A percentile compares a stretch with the other conserved stretches of the same genome.
These are phyloP conservation scores for Plasmodium vivax DNA, from an alignment of 169 alveolate species.

Conservation along the genomic window DNA sequence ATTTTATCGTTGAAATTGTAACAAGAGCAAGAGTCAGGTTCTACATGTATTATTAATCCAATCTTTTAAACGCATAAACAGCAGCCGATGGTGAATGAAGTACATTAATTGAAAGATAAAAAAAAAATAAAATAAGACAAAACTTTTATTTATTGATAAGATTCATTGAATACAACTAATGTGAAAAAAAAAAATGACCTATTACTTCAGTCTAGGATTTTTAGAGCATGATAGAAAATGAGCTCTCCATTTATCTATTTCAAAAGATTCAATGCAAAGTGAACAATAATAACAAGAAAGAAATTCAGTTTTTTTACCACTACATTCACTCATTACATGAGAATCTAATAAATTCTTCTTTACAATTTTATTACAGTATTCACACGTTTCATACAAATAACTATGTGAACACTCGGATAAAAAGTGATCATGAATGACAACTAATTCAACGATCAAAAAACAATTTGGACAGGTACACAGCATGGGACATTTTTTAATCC, in stretches of 20 bases:
- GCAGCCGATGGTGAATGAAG: constrained; percentile 3
- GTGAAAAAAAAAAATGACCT: background rate
- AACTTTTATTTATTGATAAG: background rate
- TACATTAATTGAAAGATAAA: constrained; percentile 2
- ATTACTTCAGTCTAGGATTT: constrained; percentile 45
- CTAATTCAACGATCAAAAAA: constrained; percentile 70
- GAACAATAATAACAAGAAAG: constrained; percentile 74
- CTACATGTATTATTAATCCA: background rate
- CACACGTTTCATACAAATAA: constrained; percentile 70
- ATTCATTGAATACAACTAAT: background rate
- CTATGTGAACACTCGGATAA: constrained; percentile 73
- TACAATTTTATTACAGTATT: constrained; percentile 58
- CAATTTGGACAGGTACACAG: constrained; percentile 75
- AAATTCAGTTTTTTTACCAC: constrained; percentile 60
- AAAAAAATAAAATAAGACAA: background rate
- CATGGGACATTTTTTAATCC: constrained; percentile 74
- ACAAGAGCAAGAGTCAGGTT: background rate
- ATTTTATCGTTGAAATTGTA: background rate
- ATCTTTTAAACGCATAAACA: constrained; percentile 11
- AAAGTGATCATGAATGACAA: constrained; percentile 73
- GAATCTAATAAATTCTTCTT: constrained; percentile 58
- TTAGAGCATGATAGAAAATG: constrained; percentile 71
- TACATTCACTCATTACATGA: constrained; percentile 69
- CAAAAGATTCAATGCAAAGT: constrained; percentile 70
- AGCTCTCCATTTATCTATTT: constrained; percentile 65